Base-by-base conservation (phyloP, 1,284 basidiomycete species). In the Apiotrichum domesticum region DNA sequence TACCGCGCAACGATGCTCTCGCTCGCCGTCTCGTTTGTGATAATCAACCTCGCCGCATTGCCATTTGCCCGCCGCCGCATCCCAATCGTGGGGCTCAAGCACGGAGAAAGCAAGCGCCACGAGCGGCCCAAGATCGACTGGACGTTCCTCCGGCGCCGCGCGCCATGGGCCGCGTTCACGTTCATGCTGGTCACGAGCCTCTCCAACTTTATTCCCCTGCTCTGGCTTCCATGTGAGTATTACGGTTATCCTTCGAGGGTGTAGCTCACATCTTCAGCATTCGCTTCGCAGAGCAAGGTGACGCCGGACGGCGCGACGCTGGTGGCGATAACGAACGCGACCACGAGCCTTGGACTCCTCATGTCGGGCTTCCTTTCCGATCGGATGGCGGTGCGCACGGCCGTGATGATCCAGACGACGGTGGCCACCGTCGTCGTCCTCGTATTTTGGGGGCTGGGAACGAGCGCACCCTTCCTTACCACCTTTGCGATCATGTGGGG, bases 371-470 rank as follows among this genome's bases (percentile, higher is more conserved):
- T 62, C 35, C 54, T 78, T 1, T 68, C 69, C 15, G 77, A 78
- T 61, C 57, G 61, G 15, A 54, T 66, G 14, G 66, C 69, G 1
- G 57, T 74, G 10, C 61, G 63, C 13, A 50, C 58, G 50, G 68
- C 70, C 41, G 62, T 76, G 14, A 46, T 65, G 6, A 52, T 69
- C 37, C 72, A 67, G 6, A 72, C 70, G 53, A 46, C 71, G 6
- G 66, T 69, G 2, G 65, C 68, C 2, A 66, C 73, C 0, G 37
- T 72, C 1, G 55, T 72, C 0, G 75, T 73, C 51, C 65, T 74
- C 21, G 56, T 73, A 34, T 57, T 77, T 13, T 78, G 77, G 75
- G 76, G 76, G 0, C 71, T 75, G 51, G 71, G 70, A 0, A 72
- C 70, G 9, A 63, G 62, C 6, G 46, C 58, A 6, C 63, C 53